Conservation (phyloP, 2,329 filamentous ascomycete genomes). For the Ceratocystis lukuohia region DNA sequence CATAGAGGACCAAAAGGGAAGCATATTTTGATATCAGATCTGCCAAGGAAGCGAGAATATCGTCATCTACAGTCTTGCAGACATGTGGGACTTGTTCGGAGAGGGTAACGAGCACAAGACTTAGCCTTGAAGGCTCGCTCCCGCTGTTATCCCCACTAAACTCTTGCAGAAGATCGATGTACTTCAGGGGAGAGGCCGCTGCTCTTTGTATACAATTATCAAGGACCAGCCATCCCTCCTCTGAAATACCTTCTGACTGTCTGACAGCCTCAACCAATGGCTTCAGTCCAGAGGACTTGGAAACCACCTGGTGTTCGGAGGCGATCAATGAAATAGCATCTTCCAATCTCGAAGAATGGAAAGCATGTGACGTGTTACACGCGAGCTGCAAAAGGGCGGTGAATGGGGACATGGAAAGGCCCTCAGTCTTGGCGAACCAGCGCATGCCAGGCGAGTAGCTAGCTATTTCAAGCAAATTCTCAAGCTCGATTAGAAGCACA, state of each 20-base stretch:
- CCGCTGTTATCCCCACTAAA: slow-evolving; percentile 25
- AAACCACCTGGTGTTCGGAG: slow-evolving; percentile 17
- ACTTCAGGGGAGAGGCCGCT: slow-evolving; percentile 64
- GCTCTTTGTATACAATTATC: slow-evolving; percentile 73
- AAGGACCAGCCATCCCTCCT: slow-evolving; percentile 53
- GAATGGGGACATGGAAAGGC: slow-evolving; percentile 53
- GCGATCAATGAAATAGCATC: slow-evolving; percentile 14
- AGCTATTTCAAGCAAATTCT: slow-evolving; percentile 70
- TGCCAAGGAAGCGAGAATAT: slow-evolving; percentile 36
- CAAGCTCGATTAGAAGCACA: slow-evolving; percentile 58
- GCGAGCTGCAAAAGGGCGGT: slow-evolving; percentile 48
- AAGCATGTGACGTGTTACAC: slow-evolving; percentile 21
- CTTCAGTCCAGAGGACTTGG: slow-evolving; percentile 13
- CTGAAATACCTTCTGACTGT: slow-evolving; percentile 22
- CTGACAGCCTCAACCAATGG: slow-evolving; percentile 17
- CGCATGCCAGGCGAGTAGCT: slow-evolving; percentile 70
- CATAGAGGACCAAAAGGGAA: slow-evolving; percentile 37
- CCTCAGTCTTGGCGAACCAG: slow-evolving; percentile 70
- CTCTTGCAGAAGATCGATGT: slow-evolving; percentile 57
- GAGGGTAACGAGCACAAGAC: slow-evolving; percentile 55
- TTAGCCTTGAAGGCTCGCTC: slow-evolving; percentile 26
- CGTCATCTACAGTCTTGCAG: slow-evolving; percentile 36
- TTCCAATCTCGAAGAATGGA: slow-evolving; percentile 17
- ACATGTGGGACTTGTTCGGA: slow-evolving; percentile 67
- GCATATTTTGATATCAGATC: slow-evolving; percentile 47